Evolutionary conservation across 352 stramenopile genomes (phyloP).

Genomic region (Globisporangium abappressorium): DNA sequence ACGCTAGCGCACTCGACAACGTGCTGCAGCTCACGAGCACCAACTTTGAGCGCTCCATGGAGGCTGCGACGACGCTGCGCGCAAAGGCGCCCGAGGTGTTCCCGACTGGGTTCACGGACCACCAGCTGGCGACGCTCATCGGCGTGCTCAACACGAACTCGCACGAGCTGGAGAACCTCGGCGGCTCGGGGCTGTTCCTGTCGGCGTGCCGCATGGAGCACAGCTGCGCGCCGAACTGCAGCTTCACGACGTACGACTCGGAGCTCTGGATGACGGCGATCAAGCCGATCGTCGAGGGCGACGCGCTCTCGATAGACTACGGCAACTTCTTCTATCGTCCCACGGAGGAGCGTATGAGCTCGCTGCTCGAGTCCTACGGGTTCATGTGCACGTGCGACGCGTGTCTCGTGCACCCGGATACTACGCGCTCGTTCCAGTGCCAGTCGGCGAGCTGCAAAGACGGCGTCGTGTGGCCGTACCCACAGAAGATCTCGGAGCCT

Average conservation of each 20-base stretch:
- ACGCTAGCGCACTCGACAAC: constrained; percentile 38
- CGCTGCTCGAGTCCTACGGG: constrained; percentile 60
- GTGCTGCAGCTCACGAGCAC: constrained; percentile 47
- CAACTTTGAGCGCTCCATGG: constrained; percentile 37
- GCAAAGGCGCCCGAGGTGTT: constrained; percentile 49
- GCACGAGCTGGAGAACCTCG: constrained; percentile 71
- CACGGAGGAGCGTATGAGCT: constrained; percentile 50
- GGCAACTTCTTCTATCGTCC: constrained; percentile 78
- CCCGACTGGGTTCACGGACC: constrained; percentile 45
- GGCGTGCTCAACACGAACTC: constrained; percentile 75
- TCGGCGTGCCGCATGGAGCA: constrained; percentile 76
- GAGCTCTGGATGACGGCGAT: constrained; percentile 80
- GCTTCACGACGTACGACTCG: constrained; percentile 66
- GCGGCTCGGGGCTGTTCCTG: constrained; percentile 68
- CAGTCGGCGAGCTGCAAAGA: constrained; percentile 24
- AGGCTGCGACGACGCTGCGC: constrained; percentile 43
- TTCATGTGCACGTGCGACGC: constrained; percentile 62
- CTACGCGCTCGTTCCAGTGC: constrained; percentile 57
- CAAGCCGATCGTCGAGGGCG: constrained; percentile 49
- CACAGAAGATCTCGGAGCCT: constrained; percentile 16
- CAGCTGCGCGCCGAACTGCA: constrained; percentile 68
- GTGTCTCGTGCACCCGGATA: constrained; percentile 48
- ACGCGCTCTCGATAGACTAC: constrained; percentile 76
- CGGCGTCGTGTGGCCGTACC: constrained; percentile 48
- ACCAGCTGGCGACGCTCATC: constrained; percentile 64